Base-by-base conservation (phyloP, 345 rosid species). In the Eucalyptus pauciflora region DNA sequence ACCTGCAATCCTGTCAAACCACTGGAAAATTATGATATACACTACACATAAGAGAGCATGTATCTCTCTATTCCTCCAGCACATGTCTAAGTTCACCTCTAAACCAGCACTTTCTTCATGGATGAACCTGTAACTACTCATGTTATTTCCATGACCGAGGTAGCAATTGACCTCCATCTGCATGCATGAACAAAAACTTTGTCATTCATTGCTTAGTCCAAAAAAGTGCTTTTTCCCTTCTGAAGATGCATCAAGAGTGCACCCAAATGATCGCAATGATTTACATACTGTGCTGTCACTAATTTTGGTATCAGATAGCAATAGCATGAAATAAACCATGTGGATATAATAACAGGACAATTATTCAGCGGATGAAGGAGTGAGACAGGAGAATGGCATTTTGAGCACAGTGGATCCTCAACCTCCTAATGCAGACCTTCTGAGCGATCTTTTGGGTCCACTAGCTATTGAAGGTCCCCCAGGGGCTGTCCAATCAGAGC, bases 381-480 rank as follows among this genome's bases (percentile, higher is more conserved):
- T 87, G 87, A 86, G 92, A 88, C 96, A 91, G 87, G 90, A 92
- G 49, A 97, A 98, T 94, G 99, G 97, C 81, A 90, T 91, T 93
- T 89, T 92, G 91, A 93, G 88, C 89, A 90, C 58, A 89, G 91
- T 88, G 90, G 98, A 96, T 80, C 93, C 93, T 91, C 94, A 94
- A 90, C 86, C 91, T 86, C 95, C 93, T 88, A 92, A 96, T 86
- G 93, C 95, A 25, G 98, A 98, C 92, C 90, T 96, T 89, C 94
- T 98, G 69, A 94, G 96, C 60, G 98, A 97, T 92, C 93, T 97
- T 87, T 93, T 98, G 91, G 99, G 95, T 81, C 95, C 99, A 64
- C 92, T 97, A 88, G 96, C 98, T 60, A 98, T 98, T 91, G 99
- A 98, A 94, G 99, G 94, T 56, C 94, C 98, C 88, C 98, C 98